Evolutionary conservation across 805 yeast genomes (phyloP), one percentile per base, ranked within the genome.

Genomic region (Lipomyces orientalis): DNA sequence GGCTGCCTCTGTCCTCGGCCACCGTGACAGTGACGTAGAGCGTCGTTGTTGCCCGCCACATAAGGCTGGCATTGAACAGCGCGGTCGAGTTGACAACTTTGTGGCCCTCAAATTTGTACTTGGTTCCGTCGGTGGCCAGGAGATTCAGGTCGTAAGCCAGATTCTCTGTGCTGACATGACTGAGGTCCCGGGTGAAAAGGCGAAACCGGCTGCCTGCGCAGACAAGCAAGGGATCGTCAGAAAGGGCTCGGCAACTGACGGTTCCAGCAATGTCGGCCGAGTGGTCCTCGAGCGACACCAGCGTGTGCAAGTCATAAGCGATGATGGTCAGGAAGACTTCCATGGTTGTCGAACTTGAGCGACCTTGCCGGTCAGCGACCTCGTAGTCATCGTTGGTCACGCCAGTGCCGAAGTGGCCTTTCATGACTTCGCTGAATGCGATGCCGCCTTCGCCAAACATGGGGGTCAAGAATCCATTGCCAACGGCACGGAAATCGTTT

Each of bases 381-480:
- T 19, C 22, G 49, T 43, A 43, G 22, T 43, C 49, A 22, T n/a
- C 49, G 8, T 22, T 43, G 22, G n/a, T 19, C 22, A 43, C 16
- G 49, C n/a, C 49, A 9, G 49, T 43, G n/a, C 49, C 49, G n/a
- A 43, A 43, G 49, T 43, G n/a, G 3, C 49, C 49, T 43, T 43
- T 43, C 49, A 43, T 43, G 49, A 43, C 49, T n/a, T 43, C 49
- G 22, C 49, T 43, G 25, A 43, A 43, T 43, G 49, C 49, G 49
- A 43, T 43, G 7, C 49, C 49, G 0, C 49, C 49, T 43, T 43
- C 22, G n/a, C 22, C n/a, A 19, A 22, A 8, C 4, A 16, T 9
- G 8, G 22, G 49, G 4, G 8, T 12, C 22, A 43, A 25, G 29
- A 25, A 25, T 3, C 29, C 29, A 25, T 25, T 25, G 29, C 29